These are phyloP conservation scores for Penicillium argentinense DNA, from an alignment of 495 filamentous ascomycete genomes.

Conservation along the genomic window DNA sequence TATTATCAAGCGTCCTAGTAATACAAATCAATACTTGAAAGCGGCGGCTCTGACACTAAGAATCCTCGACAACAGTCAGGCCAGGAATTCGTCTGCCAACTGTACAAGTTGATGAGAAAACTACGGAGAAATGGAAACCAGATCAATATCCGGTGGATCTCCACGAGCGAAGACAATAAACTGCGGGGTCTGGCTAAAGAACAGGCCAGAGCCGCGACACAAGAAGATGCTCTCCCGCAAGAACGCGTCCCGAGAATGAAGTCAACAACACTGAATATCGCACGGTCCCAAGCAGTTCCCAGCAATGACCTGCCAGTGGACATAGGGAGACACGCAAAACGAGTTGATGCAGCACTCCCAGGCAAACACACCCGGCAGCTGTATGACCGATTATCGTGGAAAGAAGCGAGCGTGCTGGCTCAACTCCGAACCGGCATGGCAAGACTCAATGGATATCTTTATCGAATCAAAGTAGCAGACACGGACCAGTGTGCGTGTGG, in stretches of 20 bases:
- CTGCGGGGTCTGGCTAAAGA: background rate
- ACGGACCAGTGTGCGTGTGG: background rate
- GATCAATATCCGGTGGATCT: background rate
- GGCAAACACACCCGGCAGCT: background rate
- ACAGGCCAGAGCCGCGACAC: background rate
- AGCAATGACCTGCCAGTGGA: background rate
- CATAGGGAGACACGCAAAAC: background rate
- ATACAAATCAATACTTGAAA: too few relatives aligned
- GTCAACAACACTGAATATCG: background rate
- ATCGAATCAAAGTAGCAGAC: background rate
- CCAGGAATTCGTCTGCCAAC: background rate
- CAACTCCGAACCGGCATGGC: background rate
- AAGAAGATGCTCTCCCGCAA: background rate
- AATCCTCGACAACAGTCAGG: background rate
- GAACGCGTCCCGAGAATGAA: background rate
- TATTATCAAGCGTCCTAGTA: too few relatives aligned
- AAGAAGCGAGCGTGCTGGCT: background rate
- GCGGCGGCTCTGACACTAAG: too few relatives aligned
- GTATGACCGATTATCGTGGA: background rate
- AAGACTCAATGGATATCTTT: background rate
- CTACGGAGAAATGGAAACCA: background rate
- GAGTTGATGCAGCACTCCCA: background rate
- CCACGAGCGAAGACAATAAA: background rate
- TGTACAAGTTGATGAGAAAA: background rate
- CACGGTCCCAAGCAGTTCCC: background rate